These are phyloP conservation scores for Onygenales sp. DNA, from an alignment of 2,329 filamentous ascomycete genomes.

Conservation along the genomic window DNA sequence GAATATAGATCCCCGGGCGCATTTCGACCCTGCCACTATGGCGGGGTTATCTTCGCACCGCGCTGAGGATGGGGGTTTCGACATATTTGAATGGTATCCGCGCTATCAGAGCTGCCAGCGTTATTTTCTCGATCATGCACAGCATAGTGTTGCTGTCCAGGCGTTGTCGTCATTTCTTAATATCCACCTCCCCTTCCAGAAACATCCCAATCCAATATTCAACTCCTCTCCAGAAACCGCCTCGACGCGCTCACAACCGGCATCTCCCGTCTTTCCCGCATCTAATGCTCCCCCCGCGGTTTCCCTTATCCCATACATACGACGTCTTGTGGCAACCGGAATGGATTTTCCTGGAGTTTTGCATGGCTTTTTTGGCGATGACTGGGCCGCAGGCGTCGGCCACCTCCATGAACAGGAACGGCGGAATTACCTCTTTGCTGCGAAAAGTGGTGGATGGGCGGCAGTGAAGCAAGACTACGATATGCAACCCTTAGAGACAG, in stretches of 20 bases:
- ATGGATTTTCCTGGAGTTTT: conserved; percentile 82
- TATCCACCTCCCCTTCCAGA: conserved; percentile 82
- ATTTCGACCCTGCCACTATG: conserved; percentile 30
- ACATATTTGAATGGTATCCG: conserved; percentile 85
- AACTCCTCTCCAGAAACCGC: conserved; percentile 29
- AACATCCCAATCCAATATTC: conserved; percentile 40
- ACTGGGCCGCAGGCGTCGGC: conserved; percentile 73
- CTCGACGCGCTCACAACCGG: conserved; percentile 5
- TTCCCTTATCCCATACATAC: conserved; percentile 78
- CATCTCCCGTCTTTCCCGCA: neutral
- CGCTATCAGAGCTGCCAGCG: conserved; percentile 81
- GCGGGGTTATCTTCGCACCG: conserved; percentile 26
- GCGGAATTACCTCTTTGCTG: conserved; percentile 88
- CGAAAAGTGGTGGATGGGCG: conserved; percentile 85
- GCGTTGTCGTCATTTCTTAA: conserved; percentile 85
- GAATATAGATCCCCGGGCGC: conserved; percentile 7
- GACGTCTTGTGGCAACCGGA: conserved; percentile 80
- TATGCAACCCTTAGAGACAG: conserved; percentile 68
- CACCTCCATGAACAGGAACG: conserved; percentile 80
- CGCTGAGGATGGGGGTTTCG: conserved; percentile 38
- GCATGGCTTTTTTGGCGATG: conserved; percentile 93
- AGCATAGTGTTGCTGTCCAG: conserved; percentile 73
- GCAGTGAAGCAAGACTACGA: conserved; percentile 87
- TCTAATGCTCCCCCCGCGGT: conserved; percentile 34
- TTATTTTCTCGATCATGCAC: conserved; percentile 86